Percentiles rank a stretch among this genome's conserved stretches.
Conservation (phyloP, 495 filamentous ascomycete genomes). For the Delitschia confertaspora region DNA sequence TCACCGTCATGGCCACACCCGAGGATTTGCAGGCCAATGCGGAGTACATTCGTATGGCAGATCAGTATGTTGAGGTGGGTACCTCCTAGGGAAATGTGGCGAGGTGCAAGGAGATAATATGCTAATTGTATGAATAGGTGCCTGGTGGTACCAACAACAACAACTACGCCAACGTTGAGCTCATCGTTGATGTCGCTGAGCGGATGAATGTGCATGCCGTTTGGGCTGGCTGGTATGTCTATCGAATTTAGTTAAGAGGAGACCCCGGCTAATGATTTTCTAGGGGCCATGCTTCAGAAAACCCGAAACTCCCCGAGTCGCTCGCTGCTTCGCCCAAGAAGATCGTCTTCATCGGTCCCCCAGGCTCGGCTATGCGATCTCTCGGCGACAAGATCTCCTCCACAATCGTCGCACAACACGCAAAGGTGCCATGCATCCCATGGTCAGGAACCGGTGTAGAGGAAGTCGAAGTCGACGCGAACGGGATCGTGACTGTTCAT, state of each 20-base stretch:
- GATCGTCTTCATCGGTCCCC: slow-evolving; percentile 97
- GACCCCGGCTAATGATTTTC: slow-evolving; percentile 7
- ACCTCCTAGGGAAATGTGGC: neutral
- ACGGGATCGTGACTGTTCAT: slow-evolving; percentile 86
- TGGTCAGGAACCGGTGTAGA: slow-evolving; percentile 95
- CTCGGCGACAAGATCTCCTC: slow-evolving; percentile 99
- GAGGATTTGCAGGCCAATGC: slow-evolving; percentile 96
- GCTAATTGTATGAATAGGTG: slow-evolving; percentile 38
- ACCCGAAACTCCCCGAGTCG: slow-evolving; percentile 92
- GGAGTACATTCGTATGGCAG: slow-evolving; percentile 98
- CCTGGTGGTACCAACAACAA: slow-evolving; percentile 99
- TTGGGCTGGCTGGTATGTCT: slow-evolving; percentile 92
- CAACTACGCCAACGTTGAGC: slow-evolving; percentile 99
- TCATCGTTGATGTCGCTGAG: slow-evolving; percentile 99
- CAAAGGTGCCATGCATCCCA: slow-evolving; percentile 92
- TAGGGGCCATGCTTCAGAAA: slow-evolving; percentile 98
- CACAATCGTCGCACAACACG: slow-evolving; percentile 97
- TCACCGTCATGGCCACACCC: slow-evolving; percentile 99
- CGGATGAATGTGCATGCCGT: slow-evolving; percentile 97
- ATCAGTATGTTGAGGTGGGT: slow-evolving; percentile 92
- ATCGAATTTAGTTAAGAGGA: no score
- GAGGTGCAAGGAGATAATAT: neutral
- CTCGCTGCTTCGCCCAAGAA: slow-evolving; percentile 92
- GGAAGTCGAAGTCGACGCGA: slow-evolving; percentile 62
- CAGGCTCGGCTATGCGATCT: slow-evolving; percentile 96